A percentile compares a stretch with the other conserved stretches of the same genome.
phyloP scores from a whole-genome alignment of 768 basidiomycete species.

The Tricholoma bakamatsutake region DNA sequence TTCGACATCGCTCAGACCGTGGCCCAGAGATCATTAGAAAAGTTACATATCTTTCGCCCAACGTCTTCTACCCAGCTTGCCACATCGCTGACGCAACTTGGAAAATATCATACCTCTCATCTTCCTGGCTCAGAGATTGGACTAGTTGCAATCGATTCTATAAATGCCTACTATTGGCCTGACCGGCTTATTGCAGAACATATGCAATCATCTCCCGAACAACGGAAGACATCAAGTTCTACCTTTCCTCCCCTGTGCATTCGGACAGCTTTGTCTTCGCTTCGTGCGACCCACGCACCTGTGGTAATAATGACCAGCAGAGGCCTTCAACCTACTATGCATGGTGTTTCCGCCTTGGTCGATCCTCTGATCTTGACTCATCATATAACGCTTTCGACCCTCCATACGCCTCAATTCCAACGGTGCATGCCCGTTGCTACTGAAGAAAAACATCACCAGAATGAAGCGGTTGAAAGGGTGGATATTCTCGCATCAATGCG shows the following conservation, averaged over 20 bases:
- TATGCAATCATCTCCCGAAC: slow-evolving; percentile 21
- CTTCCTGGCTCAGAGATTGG: slow-evolving; percentile 54
- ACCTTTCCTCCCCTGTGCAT: slow-evolving; percentile 56
- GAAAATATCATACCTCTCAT: slow-evolving; percentile 42
- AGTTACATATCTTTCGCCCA: slow-evolving; percentile 66
- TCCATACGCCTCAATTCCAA: neutral
- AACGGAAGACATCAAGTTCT: slow-evolving; percentile 42
- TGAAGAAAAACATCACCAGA: neutral
- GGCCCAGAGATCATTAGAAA: slow-evolving; percentile 37
- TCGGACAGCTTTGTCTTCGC: slow-evolving; percentile 34
- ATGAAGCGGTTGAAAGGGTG: neutral
- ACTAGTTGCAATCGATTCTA: slow-evolving; percentile 67
- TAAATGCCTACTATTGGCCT: slow-evolving; percentile 73
- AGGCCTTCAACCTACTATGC: neutral
- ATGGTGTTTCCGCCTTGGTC: neutral
- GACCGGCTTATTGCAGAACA: slow-evolving; percentile 66
- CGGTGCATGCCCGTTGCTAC: neutral
- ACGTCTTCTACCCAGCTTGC: slow-evolving; percentile 65
- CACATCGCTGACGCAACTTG: slow-evolving; percentile 53
- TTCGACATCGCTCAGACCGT: slow-evolving; percentile 21
- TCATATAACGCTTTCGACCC: neutral
- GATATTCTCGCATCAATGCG: neutral
- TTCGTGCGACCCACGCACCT: neutral
- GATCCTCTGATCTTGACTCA: neutral
- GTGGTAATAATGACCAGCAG: neutral